phyloP scores from a whole-genome alignment of 2,329 filamentous ascomycete genomes.

The Monilinia vaccinii-corymbosi region DNA sequence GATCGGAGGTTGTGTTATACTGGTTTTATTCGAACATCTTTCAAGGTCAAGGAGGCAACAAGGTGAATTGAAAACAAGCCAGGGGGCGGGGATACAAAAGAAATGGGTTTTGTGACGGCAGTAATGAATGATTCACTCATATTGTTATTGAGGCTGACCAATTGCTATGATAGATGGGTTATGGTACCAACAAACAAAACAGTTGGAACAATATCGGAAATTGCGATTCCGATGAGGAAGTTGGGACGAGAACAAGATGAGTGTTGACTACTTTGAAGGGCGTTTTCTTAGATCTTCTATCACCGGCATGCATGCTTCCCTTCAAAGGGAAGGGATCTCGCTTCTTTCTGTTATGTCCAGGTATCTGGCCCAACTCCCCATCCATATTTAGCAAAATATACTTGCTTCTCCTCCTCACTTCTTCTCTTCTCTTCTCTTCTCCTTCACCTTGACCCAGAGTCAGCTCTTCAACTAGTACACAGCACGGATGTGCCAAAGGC shows the following conservation, averaged over 20 bases:
- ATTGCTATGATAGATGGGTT: not conserved
- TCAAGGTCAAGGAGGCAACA: not conserved
- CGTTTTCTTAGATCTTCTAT: too few species aligned
- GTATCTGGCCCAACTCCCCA: not conserved
- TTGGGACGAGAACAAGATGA: not conserved
- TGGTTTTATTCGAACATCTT: not conserved
- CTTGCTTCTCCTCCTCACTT: too few species aligned
- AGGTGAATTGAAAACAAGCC: not conserved
- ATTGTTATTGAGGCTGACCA: not conserved
- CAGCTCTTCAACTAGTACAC: too few species aligned
- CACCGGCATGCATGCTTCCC: too few species aligned
- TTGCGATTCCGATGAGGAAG: not conserved
- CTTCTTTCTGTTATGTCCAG: not conserved
- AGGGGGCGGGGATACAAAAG: not conserved
- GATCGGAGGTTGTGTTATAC: not conserved
- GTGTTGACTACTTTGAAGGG: not conserved
- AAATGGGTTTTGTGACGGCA: not conserved
- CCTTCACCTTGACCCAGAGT: too few species aligned
- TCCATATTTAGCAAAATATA: not conserved
- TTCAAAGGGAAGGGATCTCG: not conserved
- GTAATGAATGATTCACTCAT: not conserved
- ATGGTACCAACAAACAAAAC: not conserved
- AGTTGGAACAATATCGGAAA: not conserved
- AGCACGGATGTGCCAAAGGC: too few species aligned
- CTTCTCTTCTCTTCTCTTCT: not conserved